Conservation (phyloP, 306 rosid genomes). For the Amphicarpaea edgeworthii region DNA sequence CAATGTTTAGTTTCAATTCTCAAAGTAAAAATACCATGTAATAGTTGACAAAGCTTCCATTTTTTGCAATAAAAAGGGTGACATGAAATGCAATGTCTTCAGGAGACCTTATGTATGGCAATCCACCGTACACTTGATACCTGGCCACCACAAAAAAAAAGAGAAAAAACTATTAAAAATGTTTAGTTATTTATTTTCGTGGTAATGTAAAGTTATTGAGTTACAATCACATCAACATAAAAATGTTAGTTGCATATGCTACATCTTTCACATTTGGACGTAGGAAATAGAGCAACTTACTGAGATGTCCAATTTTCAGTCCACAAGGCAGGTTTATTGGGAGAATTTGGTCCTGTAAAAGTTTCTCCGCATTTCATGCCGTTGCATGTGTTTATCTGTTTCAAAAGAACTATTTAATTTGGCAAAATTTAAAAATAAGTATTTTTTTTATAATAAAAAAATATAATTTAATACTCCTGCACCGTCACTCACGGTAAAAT, state of each 20-base stretch:
- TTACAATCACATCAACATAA: background rate
- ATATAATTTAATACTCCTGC: no score
- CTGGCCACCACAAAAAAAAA: constrained; percentile 38
- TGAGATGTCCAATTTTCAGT: constrained; percentile 87
- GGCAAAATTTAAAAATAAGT: background rate
- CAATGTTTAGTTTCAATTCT: background rate
- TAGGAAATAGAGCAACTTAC: constrained; percentile 48
- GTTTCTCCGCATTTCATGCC: constrained; percentile 84
- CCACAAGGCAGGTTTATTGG: constrained; percentile 75
- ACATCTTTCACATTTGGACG: no score
- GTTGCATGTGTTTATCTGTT: constrained; percentile 80
- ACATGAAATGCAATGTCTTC: constrained; percentile 86
- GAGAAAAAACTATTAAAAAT: background rate
- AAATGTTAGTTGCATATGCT: background rate
- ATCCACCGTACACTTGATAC: constrained; percentile 73
- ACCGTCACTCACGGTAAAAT: no score
- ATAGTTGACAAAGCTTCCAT: constrained; percentile 87
- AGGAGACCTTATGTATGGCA: constrained; percentile 75
- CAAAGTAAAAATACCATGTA: constrained; percentile 69
- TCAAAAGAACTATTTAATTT: background rate
- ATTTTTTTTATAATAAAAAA: no score
- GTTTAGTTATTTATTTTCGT: background rate
- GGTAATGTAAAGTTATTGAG: background rate
- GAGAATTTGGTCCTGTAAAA: constrained; percentile 76
- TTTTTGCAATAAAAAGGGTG: constrained; percentile 82